These are phyloP conservation scores for Solanum tarijense DNA, from an alignment of 257 asterid genomes.

Conservation along the genomic window DNA sequence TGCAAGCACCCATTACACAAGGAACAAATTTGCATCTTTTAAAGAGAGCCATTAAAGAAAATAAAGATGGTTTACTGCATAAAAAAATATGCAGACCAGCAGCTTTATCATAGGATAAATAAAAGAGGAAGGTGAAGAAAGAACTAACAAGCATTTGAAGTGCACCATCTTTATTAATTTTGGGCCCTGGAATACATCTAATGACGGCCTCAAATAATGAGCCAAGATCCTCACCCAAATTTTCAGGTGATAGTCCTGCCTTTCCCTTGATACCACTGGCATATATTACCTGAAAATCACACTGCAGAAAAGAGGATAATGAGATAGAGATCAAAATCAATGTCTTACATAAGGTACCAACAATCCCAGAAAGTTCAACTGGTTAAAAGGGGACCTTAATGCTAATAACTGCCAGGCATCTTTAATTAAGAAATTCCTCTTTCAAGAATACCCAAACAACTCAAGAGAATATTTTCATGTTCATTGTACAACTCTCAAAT, in stretches of 20 bases:
- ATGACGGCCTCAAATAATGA: slow-evolving; percentile 84
- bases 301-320: slow-evolving; percentile 37
- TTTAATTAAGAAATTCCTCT: neutral
- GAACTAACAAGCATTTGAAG: slow-evolving; percentile 96
- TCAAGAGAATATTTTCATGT: neutral
- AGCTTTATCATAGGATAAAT: neutral
- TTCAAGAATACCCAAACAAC: neutral
- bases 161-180: slow-evolving; percentile 72
- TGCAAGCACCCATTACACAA: neutral
- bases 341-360: neutral
- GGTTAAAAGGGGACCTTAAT: neutral
- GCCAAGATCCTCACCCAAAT: slow-evolving; percentile 84
- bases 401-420: neutral
- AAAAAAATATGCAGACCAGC: neutral
- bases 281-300: slow-evolving; percentile 96
- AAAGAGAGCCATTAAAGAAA: neutral
- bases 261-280: slow-evolving; percentile 95
- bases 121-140: neutral
- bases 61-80: neutral
- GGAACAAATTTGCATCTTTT: neutral
- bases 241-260: slow-evolving; percentile 92
- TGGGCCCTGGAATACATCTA: slow-evolving; percentile 98
- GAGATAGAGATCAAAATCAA: neutral
- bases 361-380: neutral
- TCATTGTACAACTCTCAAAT: neutral